A percentile compares a stretch with the other conserved stretches of the same genome.
phyloP scores from a whole-genome alignment of 345 rosid genomes.

The Toxicodendron radicans region DNA sequence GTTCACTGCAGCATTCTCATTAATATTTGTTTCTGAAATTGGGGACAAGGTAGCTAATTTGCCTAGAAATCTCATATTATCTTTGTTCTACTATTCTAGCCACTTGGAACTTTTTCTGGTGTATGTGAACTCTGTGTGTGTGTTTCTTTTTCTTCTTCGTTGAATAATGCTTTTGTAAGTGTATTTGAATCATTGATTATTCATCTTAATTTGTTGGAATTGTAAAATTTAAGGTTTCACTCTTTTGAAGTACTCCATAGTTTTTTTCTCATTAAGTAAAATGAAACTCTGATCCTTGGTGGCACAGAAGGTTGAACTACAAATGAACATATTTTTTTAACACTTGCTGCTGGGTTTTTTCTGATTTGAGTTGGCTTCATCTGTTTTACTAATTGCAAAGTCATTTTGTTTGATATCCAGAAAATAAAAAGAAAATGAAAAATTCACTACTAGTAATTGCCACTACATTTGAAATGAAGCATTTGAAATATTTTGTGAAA shows the following conservation, averaged over 20 bases:
- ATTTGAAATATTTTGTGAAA: neutral
- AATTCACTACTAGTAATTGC: neutral
- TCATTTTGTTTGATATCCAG: neutral
- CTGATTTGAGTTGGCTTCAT: neutral
- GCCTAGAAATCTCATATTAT: neutral
- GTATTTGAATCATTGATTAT: conserved; percentile 1
- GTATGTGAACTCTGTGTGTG: neutral
- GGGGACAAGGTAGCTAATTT: conserved; percentile 83
- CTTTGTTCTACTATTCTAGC: neutral
- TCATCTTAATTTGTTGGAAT: neutral
- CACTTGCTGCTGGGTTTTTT: neutral
- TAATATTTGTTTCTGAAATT: conserved; percentile 95
- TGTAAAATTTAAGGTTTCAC: neutral
- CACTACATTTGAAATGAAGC: neutral
- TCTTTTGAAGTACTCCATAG: neutral
- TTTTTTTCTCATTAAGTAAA: neutral
- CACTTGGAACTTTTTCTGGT: neutral
- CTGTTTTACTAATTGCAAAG: neutral
- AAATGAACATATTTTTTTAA: neutral
- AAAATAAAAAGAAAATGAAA: neutral
- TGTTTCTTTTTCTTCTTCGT: neutral
- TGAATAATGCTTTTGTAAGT: neutral
- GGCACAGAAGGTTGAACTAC: neutral
- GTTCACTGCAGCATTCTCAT: conserved; percentile 91
- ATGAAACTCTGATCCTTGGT: neutral